These are phyloP conservation scores for Chalaropsis ovoidea DNA, from an alignment of 2,329 filamentous ascomycete genomes.

Conservation along the genomic window DNA sequence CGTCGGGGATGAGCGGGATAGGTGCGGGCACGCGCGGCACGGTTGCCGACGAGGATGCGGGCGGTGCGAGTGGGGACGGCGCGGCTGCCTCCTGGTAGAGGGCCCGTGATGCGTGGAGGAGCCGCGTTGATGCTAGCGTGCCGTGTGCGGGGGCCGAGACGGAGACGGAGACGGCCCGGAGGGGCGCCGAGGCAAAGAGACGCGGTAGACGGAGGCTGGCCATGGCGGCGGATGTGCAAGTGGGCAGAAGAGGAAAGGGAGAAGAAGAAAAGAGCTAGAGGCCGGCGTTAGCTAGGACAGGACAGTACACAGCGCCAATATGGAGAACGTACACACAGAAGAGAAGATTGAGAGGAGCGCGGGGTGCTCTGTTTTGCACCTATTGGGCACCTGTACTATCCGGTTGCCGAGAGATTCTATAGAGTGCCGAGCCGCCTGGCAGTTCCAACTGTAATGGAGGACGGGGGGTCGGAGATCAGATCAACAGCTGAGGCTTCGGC, in stretches of 20 bases:
- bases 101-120: background rate
- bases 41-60: background rate
- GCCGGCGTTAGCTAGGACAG: background rate
- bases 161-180: background rate
- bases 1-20: constrained; percentile 77
- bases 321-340: too few relatives aligned
- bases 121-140: constrained; percentile 1
- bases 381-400: background rate
- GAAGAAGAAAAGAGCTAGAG: background rate
- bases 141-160: background rate
- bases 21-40: constrained; percentile 37
- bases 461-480: background rate
- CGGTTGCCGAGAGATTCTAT: background rate
- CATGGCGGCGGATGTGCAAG: constrained; percentile 6
- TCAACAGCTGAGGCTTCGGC: background rate
- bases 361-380: background rate
- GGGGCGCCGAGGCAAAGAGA: constrained; percentile 13
- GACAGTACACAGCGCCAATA: background rate
- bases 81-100: background rate
- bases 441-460: too few relatives aligned
- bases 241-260: background rate
- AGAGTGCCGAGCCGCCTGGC: background rate
- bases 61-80: background rate
- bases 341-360: background rate
- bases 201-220: constrained; percentile 16